A percentile compares a stretch with the other conserved stretches of the same genome.
phyloP scores from a whole-genome alignment of 2,329 filamentous ascomycete genomes.

The Alternaria dauci region DNA sequence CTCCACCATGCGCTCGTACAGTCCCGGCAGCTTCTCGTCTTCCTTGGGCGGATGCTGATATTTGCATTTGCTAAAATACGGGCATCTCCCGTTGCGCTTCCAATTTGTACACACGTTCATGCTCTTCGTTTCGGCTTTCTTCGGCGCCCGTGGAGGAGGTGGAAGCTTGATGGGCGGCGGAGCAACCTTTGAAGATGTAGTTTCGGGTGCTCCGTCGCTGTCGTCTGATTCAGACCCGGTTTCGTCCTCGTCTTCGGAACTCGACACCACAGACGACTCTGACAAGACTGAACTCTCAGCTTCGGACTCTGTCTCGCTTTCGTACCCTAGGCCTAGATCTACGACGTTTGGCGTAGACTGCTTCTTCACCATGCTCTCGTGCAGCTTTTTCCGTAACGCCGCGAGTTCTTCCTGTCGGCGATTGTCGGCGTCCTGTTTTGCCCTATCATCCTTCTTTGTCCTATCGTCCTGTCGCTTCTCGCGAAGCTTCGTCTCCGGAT shows the following conservation, averaged over 20 bases:
- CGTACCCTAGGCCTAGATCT: conserved; percentile 44
- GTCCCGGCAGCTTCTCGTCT: conserved; percentile 24
- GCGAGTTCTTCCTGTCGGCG: conserved; percentile 37
- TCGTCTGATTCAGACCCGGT: conserved; percentile 37
- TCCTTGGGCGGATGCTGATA: conserved; percentile 36
- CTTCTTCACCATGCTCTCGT: conserved; percentile 44
- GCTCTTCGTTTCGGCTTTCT: conserved; percentile 16
- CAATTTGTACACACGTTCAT: conserved; percentile 34
- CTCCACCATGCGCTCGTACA: conserved; percentile 52
- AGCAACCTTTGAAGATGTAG: conserved; percentile 48
- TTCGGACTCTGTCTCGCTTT: conserved; percentile 38
- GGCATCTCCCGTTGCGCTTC: conserved; percentile 40
- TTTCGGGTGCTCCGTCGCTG: conserved; percentile 44
- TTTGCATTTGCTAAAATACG: conserved; percentile 35
- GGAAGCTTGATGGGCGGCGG: conserved; percentile 25
- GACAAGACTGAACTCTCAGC: conserved; percentile 36
- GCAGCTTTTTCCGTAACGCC: conserved; percentile 44
- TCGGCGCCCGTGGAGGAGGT: conserved; percentile 16
- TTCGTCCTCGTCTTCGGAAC: conserved; percentile 38
- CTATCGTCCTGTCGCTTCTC: conserved; percentile 11
- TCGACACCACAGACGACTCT: conserved; percentile 46
- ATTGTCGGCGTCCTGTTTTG: conserved; percentile 2
- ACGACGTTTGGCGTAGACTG: conserved; percentile 17
- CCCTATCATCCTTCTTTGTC: background rate
- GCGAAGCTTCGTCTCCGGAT: background rate